A percentile compares a stretch with the other conserved stretches of the same genome.
phyloP scores from a whole-genome alignment of 2,329 filamentous ascomycete genomes.

The Aspergillus udagawae region DNA sequence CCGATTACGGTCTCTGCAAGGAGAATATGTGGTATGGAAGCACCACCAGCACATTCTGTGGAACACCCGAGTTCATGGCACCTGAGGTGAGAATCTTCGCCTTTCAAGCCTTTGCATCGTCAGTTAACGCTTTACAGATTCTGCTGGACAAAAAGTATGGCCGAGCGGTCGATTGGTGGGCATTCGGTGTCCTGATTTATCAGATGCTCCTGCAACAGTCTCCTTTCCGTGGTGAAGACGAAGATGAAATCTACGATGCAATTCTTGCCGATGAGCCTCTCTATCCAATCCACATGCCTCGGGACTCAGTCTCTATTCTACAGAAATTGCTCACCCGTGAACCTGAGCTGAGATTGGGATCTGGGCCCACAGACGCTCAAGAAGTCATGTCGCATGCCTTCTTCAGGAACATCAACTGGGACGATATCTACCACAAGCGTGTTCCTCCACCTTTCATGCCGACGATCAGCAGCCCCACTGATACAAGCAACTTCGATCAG shows the following conservation, averaged over 20 bases:
- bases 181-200: conserved; percentile 97
- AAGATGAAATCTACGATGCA: conserved; percentile 98
- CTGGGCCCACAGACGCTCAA: conserved; percentile 92
- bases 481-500: conserved; percentile 99
- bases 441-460: conserved; percentile 86
- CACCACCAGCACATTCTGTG: conserved; percentile 96
- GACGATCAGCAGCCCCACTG: conserved; percentile 82
- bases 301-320: conserved; percentile 94
- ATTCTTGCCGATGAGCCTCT: conserved; percentile 96
- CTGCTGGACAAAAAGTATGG: conserved; percentile 97
- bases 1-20: conserved; percentile 97
- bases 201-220: conserved; percentile 99
- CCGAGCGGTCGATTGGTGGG: conserved; percentile 98
- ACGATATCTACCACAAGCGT: conserved; percentile 95
- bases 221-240: conserved; percentile 96
- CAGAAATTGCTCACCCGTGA: conserved; percentile 96
- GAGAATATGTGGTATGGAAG: conserved; percentile 99
- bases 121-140: conserved; percentile 56
- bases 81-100: conserved; percentile 66
- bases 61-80: conserved; percentile 99
- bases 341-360: conserved; percentile 86
- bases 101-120: neutral
- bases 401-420: conserved; percentile 97
- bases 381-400: conserved; percentile 99
- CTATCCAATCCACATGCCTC: conserved; percentile 97